A percentile compares a stretch with the other conserved stretches of the same genome.
Evolutionary conservation across 1,139 yeast genomes (phyloP).

Genomic region (Hyphopichia buzzinii): DNA sequence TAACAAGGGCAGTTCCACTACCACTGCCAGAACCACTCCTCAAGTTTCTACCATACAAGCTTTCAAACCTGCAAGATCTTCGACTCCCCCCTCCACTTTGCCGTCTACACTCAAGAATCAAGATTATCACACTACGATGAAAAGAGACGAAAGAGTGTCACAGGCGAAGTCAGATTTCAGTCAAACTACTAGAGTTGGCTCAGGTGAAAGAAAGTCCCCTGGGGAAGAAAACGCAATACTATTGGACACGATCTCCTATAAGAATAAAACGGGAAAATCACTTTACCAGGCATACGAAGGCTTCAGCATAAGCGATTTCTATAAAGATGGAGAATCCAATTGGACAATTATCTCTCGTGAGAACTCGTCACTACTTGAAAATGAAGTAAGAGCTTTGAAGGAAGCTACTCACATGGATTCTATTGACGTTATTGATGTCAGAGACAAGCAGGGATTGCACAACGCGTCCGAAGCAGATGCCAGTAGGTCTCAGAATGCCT

Average conservation of each 20-base stretch:
- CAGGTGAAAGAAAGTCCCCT: constrained; percentile 4
- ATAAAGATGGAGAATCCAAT: constrained; percentile 34
- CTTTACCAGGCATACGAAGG: neutral
- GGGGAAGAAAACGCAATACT: constrained; percentile 11
- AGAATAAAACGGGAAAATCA: neutral
- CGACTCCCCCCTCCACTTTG: neutral
- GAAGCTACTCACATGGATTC: constrained; percentile 16
- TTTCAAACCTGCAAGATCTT: neutral
- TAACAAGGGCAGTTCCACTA: neutral
- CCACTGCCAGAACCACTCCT: neutral
- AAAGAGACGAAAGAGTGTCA: neutral
- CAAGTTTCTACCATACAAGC: neutral
- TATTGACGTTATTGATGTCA: constrained; percentile 12
- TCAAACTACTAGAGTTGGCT: constrained; percentile 1
- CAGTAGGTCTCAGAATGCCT: neutral
- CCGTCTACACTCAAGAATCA: no score
- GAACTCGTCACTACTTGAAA: constrained; percentile 20
- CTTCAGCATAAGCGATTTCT: constrained; percentile 14
- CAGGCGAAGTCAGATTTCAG: constrained; percentile 2
- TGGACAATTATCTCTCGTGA: constrained; percentile 33
- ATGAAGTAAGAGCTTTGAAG: constrained; percentile 19
- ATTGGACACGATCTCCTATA: constrained; percentile 9
- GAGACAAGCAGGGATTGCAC: neutral
- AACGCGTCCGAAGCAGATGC: neutral
- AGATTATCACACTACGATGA: constrained; percentile 1